These are phyloP conservation scores for Phytophthora capsici DNA, from an alignment of 352 stramenopile genomes.

Conservation along the genomic window DNA sequence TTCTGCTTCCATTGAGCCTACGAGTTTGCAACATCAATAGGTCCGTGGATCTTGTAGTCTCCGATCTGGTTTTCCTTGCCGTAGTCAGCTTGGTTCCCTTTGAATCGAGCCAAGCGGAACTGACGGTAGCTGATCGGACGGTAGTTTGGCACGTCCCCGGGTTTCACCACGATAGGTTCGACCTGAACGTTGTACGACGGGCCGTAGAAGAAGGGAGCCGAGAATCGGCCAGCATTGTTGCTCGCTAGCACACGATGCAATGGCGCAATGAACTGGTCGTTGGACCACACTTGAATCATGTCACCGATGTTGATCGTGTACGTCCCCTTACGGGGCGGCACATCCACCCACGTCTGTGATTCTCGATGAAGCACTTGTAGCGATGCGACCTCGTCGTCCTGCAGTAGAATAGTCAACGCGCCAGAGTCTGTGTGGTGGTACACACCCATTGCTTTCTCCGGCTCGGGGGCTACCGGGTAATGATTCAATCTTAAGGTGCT, in stretches of 20 bases:
- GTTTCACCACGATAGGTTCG: constrained; percentile 52
- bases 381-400: constrained; percentile 51
- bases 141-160: constrained; percentile 53
- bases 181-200: constrained; percentile 60
- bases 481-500: constrained; percentile 92
- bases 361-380: constrained; percentile 53
- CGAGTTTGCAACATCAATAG: constrained; percentile 2
- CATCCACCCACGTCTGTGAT: constrained; percentile 47
- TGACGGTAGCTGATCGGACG: constrained; percentile 84
- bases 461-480: constrained; percentile 76
- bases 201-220: constrained; percentile 64
- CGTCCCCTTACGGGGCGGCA: constrained; percentile 50
- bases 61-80: constrained; percentile 18
- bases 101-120: neutral
- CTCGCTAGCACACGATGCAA: constrained; percentile 58
- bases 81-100: constrained; percentile 3
- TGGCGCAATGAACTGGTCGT: constrained; percentile 56
- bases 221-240: constrained; percentile 40
- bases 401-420: constrained; percentile 52
- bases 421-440: constrained; percentile 62
- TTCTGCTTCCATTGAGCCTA: neutral
- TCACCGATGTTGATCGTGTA: constrained; percentile 75
- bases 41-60: constrained; percentile 9
- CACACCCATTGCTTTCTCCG: constrained; percentile 50
- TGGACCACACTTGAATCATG: constrained; percentile 63